Base-by-base conservation (phyloP, 2,329 filamentous ascomycete genomes). In the Dactylellina sp. region DNA sequence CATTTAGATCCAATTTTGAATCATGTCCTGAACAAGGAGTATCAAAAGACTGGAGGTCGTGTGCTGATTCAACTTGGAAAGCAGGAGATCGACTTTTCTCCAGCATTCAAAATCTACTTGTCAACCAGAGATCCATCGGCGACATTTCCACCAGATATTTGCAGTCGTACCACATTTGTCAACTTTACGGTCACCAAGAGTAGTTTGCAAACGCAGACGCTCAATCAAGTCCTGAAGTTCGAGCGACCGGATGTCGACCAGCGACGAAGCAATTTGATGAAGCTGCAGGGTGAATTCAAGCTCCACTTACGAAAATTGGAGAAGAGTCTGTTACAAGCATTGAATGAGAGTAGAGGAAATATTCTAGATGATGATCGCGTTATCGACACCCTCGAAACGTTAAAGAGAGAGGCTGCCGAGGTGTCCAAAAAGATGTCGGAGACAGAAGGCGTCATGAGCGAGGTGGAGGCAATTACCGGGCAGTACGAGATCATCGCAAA, bases 141-240 rank as follows among this genome's bases (percentile, higher is more conserved):
- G 24, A 92, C 90, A 6, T 99, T 99, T 81, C 89, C 95, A 6
- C 96, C 95, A 0, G 95, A 99, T 80, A 92, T 99, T 76, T 99
- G 96, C 88, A 97, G 93, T 85, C 88, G 96, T 79, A 98, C 95
- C 5, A 99, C 96, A 0, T 97, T 99, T 82, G 95, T 99, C 86
- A 99, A 99, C 83, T 99, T 99, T 79, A 98, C 96, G 0, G 94
- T 99, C 76, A 99, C 95, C 2, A 94, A 98, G 83, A 97, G 95
- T 86, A 98, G 94, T 85, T 86, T 99, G 80, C 95, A 97, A 83
- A 98, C 95, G 1, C 95, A 99, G 82, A 97, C 95, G 0, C 88
- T 99, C 77, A 97, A 97, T 78, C 93, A 99, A 76, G 95, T 98
- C 35, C 87, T 99, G 79, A 98, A 98, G 82, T 97, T 93, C 12